Base-by-base conservation (phyloP, 345 rosid species). In the Atalantia buxifolia region DNA sequence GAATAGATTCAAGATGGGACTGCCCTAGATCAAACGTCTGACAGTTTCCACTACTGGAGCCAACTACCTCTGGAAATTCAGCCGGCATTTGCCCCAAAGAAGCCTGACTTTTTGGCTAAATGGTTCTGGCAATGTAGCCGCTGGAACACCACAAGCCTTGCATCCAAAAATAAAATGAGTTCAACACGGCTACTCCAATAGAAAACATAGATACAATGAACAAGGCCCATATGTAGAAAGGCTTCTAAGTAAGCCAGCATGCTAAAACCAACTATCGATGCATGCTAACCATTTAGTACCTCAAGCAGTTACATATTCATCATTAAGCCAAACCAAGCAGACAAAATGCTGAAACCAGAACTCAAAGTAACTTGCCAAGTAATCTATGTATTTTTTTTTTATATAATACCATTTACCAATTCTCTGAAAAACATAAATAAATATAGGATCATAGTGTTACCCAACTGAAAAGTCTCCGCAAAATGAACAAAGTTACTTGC, bases 111-210 rank as follows among this genome's bases (percentile, higher is more conserved):
- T 68, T 70, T 28, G 80, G 80, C 72, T 10, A 48, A 83, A 84
- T 22, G 83, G 83, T 70, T 79, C 81, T 33, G 87, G 87, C 77
- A 86, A 74, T n/a, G 59, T 61, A 38, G 84, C 86, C 85, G 68
- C 82, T 36, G 91, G 87, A 77, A 88, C 76, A 68, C 78, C 89
- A 75, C 61, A 50, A 38, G 74, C 85, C 91, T 88, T 36, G 66
- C 31, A 70, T 55, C 68, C 57, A 59, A 28, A 55, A 57, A 79
- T 24, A 13, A 63, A 42, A 67, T 22, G 4, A 35, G 38, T 75
- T 66, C 50, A n/a, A 28, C 28, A n/a, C 4, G 53, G 38, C 55
- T 27, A 42, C 40, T 25, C 31, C 7, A 70, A 69, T 61, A 10
- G 42, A 42, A 38, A 71, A 62, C 22, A 24, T 16, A 22, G 75